Evolutionary conservation across 768 basidiomycete genomes (phyloP).

Genomic region (Melanogaster broomeanus): DNA sequence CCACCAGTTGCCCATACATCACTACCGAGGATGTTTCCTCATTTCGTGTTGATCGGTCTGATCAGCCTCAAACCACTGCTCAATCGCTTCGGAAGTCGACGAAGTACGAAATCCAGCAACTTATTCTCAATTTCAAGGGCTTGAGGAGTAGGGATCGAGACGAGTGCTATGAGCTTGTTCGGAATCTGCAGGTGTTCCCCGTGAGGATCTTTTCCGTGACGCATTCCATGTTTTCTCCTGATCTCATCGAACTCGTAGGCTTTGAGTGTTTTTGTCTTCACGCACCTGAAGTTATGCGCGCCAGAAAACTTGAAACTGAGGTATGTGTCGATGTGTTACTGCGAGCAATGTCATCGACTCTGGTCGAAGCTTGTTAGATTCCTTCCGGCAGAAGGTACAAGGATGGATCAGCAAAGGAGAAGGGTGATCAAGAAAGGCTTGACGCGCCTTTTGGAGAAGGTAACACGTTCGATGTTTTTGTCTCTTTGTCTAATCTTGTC

Average conservation of each 20-base stretch:
- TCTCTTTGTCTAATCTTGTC: slow-evolving; percentile 1
- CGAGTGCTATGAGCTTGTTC: slow-evolving; percentile 16
- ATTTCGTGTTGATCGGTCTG: slow-evolving; percentile 25
- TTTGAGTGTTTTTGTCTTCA: slow-evolving; percentile 23
- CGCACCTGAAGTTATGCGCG: slow-evolving; percentile 26
- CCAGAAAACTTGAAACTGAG: slow-evolving; percentile 11
- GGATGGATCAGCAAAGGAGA: slow-evolving; percentile 21
- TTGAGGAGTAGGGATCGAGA: slow-evolving; percentile 14
- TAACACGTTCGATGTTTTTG: background rate
- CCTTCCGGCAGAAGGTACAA: slow-evolving; percentile 12
- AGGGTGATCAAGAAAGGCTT: slow-evolving; percentile 22
- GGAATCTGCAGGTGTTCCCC: slow-evolving; percentile 21
- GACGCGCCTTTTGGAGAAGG: slow-evolving; percentile 10
- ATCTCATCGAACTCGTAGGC: slow-evolving; percentile 12
- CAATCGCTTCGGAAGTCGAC: slow-evolving; percentile 18
- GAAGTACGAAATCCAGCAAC: slow-evolving; percentile 20
- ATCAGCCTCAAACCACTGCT: slow-evolving; percentile 22
- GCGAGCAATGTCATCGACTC: background rate
- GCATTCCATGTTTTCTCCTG: background rate
- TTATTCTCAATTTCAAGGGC: slow-evolving; percentile 16
- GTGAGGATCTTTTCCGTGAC: slow-evolving; percentile 6
- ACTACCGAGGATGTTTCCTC: slow-evolving; percentile 23
- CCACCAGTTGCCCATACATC: slow-evolving; percentile 9
- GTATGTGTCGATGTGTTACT: slow-evolving; percentile 2
- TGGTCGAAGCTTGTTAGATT: slow-evolving; percentile 14